Evolutionary conservation across 1,139 yeast genomes (phyloP).

Genomic region (Debaryomyces nepalensis): DNA sequence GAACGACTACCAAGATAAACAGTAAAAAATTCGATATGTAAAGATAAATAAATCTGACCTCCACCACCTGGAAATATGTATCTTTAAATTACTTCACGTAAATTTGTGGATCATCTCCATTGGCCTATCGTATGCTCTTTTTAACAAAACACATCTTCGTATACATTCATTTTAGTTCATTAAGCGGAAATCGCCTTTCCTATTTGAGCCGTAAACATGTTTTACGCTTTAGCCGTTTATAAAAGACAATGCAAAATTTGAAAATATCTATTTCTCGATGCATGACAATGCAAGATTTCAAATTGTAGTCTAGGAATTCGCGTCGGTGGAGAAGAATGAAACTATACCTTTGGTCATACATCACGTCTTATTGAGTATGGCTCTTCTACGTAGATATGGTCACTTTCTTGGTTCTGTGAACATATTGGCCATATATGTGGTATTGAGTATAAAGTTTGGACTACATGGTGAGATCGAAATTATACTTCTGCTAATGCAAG

Average conservation of each 20-base stretch:
- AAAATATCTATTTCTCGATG: background rate
- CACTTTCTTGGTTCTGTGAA: too few species aligned
- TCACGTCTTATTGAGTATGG: too few species aligned
- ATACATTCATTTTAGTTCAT: background rate
- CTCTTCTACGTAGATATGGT: too few species aligned
- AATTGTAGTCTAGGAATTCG: background rate
- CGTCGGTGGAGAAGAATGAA: conserved; percentile 1
- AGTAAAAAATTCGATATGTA: background rate
- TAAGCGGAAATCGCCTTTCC: conserved; percentile 3
- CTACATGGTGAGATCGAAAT: too few species aligned
- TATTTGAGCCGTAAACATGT: background rate
- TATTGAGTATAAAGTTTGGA: too few species aligned
- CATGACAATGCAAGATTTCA: conserved; percentile 5
- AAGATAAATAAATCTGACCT: background rate
- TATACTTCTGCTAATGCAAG: too few species aligned
- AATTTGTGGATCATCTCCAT: background rate
- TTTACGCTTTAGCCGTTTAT: conserved; percentile 8
- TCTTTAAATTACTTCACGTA: conserved; percentile 4
- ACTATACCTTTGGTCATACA: background rate
- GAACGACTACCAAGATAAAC: conserved; percentile 1
- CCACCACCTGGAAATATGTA: background rate
- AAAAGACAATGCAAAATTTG: conserved; percentile 1
- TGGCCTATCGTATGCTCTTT: conserved; percentile 4
- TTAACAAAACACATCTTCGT: background rate
- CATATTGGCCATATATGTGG: too few species aligned